Conservation (phyloP, 2,329 filamentous ascomycete species). For the Microdochium trichocladiopsis region DNA sequence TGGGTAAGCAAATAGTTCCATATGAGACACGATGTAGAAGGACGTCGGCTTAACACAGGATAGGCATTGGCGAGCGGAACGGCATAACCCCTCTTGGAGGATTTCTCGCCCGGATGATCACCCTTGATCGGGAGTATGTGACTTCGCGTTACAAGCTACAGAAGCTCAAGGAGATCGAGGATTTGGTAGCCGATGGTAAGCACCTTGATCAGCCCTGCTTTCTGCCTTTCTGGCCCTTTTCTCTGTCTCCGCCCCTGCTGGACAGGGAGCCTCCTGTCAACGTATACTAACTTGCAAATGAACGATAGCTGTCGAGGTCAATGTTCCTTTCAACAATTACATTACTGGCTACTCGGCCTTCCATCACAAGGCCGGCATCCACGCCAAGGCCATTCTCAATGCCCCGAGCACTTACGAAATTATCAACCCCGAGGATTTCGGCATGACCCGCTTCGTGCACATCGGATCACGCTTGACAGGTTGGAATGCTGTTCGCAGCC, state of each 20-base stretch:
- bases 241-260: too few species aligned
- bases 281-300: background rate
- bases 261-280: background rate
- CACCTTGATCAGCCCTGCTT: too few species aligned
- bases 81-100: slow-evolving; percentile 53
- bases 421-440: slow-evolving; percentile 78
- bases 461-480: slow-evolving; percentile 72
- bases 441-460: slow-evolving; percentile 69
- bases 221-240: too few species aligned
- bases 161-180: slow-evolving; percentile 73
- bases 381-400: slow-evolving; percentile 67
- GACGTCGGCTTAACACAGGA: background rate
- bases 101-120: slow-evolving; percentile 58
- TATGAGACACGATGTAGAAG: slow-evolving; percentile 36
- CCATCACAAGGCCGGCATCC: slow-evolving; percentile 71
- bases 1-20: too few species aligned
- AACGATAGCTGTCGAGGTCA: slow-evolving; percentile 57
- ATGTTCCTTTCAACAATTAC: slow-evolving; percentile 73
- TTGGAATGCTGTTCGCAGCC: slow-evolving; percentile 93
- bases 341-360: slow-evolving; percentile 65
- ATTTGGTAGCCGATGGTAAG: slow-evolving; percentile 70
- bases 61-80: slow-evolving; percentile 49
- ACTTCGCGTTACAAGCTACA: slow-evolving; percentile 70
- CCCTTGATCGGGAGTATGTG: slow-evolving; percentile 68
- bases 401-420: slow-evolving; percentile 82